Evolutionary conservation across 225 moss, liverwort and hornwort genomes (phyloP), one percentile per base, ranked within the genome.

Genomic region (Bryum argenteum): DNA sequence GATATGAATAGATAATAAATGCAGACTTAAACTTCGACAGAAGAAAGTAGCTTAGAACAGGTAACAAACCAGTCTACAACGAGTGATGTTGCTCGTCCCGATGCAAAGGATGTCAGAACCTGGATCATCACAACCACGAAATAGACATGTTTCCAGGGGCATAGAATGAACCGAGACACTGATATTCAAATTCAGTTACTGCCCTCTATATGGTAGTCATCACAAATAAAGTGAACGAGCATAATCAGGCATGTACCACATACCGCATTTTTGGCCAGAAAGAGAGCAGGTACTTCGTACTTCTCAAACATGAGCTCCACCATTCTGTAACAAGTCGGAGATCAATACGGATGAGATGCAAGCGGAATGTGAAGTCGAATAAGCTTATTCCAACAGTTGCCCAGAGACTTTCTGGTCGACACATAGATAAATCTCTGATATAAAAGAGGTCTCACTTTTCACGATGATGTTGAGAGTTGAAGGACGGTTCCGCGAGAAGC

Each of bases 281-380:
- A 96, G 19, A 96, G 68, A 48, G 93, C 96, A 10, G 91, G 93
- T 56, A 91, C 88, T 22, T 88, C 87, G 61, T 93, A 91, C 75
- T 87, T 96, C 85, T 96, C 96, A 78, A 96, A 96, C 93, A 96
- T 93, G 19, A 96, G 83, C 89, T 96, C 93, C 52, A 91, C 96
- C 72, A 83, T 84, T 73, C 92, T 92, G 81, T 38, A 16, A 57
- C 67, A 84, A 38, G 62, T 38, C 45, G 22, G 10, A 74, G 37
- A 47, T 65, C 11, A 37, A 26, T 67, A 42, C 33, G 14, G 24
- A 71, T 17, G 13, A 61, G 61, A 62, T 42, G 63, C 62, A 56
- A 70, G 41, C 53, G 28, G 43, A 5, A 44, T 65, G 8, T 7
- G 55, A 61, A 44, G 20, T 26, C n/a, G 12, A 40, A 33, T 56